A percentile compares a stretch with the other conserved stretches of the same genome.
Conservation (phyloP, 2,329 filamentous ascomycete species). For the Phialophora tarda region DNA sequence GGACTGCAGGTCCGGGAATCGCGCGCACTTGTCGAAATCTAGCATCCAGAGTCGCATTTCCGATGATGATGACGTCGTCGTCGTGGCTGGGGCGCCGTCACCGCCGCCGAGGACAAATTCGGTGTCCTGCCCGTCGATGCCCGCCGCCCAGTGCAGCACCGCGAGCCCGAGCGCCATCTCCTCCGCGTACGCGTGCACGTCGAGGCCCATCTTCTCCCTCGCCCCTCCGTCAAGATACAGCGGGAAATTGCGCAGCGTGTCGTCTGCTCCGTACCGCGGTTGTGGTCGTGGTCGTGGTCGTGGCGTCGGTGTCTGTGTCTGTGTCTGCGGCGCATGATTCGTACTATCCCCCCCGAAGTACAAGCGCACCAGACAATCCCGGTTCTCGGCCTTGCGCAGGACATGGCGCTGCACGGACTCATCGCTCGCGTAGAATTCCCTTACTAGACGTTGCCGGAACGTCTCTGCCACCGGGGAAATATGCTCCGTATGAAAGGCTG, state of each 20-base stretch:
- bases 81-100: neutral
- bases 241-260: conserved; percentile 32
- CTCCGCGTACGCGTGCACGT: conserved; percentile 26
- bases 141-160: conserved; percentile 32
- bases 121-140: conserved; percentile 28
- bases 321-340: neutral
- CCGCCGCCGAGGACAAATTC: conserved; percentile 31
- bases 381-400: conserved; percentile 15
- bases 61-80: conserved; percentile 16
- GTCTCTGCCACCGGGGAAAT: conserved; percentile 21
- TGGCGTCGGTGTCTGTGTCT: too few relatives aligned
- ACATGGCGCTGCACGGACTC: conserved; percentile 12
- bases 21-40: conserved; percentile 27
- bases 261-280: conserved; percentile 14
- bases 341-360: conserved; percentile 24
- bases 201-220: conserved; percentile 17
- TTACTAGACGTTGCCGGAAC: conserved; percentile 14
- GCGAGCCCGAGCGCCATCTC: conserved; percentile 35
- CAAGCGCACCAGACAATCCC: conserved; percentile 27
- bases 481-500: conserved; percentile 24
- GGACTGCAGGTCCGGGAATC: conserved; percentile 10
- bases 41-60: conserved; percentile 33
- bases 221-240: conserved; percentile 31
- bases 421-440: conserved; percentile 17
- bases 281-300: neutral